Evolutionary conservation across 2,329 filamentous ascomycete species (phyloP).

Genomic region (Aspergillus sp.): DNA sequence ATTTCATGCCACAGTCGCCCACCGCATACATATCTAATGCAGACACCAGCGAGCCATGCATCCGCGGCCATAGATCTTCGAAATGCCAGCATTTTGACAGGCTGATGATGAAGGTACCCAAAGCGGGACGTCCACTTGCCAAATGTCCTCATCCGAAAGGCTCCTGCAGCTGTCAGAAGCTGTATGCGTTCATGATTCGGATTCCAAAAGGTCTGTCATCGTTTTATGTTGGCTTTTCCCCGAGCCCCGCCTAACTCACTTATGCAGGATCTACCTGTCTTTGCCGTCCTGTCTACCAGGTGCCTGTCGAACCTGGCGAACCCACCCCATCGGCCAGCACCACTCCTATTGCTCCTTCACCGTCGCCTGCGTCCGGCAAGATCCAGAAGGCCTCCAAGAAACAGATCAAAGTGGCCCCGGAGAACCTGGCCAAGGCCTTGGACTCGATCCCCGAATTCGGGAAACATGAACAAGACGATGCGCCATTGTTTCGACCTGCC

Average conservation of each 20-base stretch:
- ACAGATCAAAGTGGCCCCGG: constrained; percentile 32
- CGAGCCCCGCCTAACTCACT: constrained; percentile 9
- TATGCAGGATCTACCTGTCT: constrained; percentile 37
- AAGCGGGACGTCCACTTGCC: constrained; percentile 46
- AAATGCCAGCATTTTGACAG: constrained; percentile 50
- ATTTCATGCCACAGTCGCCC: too few species aligned
- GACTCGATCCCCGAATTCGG: constrained; percentile 24
- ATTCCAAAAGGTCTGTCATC: constrained; percentile 41
- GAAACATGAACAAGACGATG: constrained; percentile 19
- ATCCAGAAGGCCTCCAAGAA: constrained; percentile 35
- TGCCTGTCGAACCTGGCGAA: constrained; percentile 26
- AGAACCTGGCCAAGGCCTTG: constrained; percentile 34
- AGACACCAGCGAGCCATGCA: constrained; percentile 43
- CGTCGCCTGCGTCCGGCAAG: constrained; percentile 28
- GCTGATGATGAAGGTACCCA: constrained; percentile 50
- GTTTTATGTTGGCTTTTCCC: background rate
- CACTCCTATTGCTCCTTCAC: constrained; percentile 14
- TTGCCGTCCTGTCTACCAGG: constrained; percentile 41
- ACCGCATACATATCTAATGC: too few species aligned
- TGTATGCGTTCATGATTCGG: constrained; percentile 44
- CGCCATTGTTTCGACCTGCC: background rate
- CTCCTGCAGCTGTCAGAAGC: constrained; percentile 41
- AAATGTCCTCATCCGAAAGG: constrained; percentile 47
- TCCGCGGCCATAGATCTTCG: constrained; percentile 48
- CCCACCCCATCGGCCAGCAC: constrained; percentile 15